A percentile compares a stretch with the other conserved stretches of the same genome.
phyloP scores from a whole-genome alignment of 495 filamentous ascomycete species.

The Xylaria flabelliformis region DNA sequence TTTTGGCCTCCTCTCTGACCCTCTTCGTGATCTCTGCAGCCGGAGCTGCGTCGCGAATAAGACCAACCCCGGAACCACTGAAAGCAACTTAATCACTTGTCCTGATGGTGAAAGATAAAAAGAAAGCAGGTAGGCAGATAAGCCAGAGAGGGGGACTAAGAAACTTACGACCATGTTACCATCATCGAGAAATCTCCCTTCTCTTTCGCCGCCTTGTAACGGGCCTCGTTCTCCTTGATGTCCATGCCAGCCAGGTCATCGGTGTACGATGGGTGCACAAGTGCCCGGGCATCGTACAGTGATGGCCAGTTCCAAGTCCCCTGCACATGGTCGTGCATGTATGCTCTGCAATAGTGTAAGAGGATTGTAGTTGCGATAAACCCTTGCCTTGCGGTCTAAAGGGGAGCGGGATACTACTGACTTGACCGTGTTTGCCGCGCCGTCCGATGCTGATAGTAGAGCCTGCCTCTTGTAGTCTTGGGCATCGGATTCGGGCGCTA shows the following conservation, averaged over 20 bases:
- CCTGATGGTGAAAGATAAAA: background rate
- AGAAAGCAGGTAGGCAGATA: background rate
- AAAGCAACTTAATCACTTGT: background rate
- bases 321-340: slow-evolving; percentile 73
- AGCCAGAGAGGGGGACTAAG: background rate
- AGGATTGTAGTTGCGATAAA: background rate
- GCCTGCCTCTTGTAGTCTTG: slow-evolving; percentile 65
- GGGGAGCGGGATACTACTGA: slow-evolving; percentile 24
- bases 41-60: slow-evolving; percentile 68
- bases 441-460: slow-evolving; percentile 66
- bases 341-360: slow-evolving; percentile 46
- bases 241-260: slow-evolving; percentile 62
- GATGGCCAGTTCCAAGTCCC: slow-evolving; percentile 70
- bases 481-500: slow-evolving; percentile 68
- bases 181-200: slow-evolving; percentile 41
- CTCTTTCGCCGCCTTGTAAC: slow-evolving; percentile 59
- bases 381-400: background rate
- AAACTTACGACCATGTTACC: slow-evolving; percentile 63
- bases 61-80: slow-evolving; percentile 64
- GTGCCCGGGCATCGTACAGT: slow-evolving; percentile 68
- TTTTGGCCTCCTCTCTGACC: slow-evolving; percentile 70
- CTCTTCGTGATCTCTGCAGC: slow-evolving; percentile 73
- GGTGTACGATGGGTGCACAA: slow-evolving; percentile 63
- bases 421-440: slow-evolving; percentile 67
- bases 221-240: slow-evolving; percentile 62